Evolutionary conservation across 129 eudicot genomes (phyloP).

Genomic region (Saposhnikovia divaricata): DNA sequence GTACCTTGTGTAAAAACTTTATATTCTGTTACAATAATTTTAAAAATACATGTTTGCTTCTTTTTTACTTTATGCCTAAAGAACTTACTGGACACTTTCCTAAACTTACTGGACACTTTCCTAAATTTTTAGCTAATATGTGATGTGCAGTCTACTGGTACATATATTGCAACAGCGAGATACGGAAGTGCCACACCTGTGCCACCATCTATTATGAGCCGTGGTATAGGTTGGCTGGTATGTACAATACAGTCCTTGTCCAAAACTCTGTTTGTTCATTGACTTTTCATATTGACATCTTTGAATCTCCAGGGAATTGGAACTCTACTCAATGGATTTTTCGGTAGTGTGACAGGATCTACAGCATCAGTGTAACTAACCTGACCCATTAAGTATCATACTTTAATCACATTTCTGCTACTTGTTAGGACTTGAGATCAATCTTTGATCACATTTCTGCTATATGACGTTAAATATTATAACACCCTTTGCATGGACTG

Average conservation of each 20-base stretch:
- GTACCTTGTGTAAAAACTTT: not conserved
- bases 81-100: not conserved
- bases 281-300: not conserved
- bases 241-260: not conserved
- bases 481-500: not conserved
- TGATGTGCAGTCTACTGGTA: conserved; percentile 52
- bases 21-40: not conserved
- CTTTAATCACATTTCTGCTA: not conserved
- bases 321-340: conserved; percentile 43
- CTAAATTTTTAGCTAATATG: not conserved
- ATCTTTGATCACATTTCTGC: too few relatives aligned
- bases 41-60: not conserved
- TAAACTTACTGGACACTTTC: not conserved
- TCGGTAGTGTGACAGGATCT: conserved; percentile 54
- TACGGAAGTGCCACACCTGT: conserved; percentile 9
- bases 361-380: conserved; percentile 53
- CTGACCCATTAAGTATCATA: not conserved
- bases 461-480: not conserved
- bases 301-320: conserved; percentile 44
- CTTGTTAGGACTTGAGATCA: too few relatives aligned
- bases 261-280: not conserved
- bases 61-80: not conserved
- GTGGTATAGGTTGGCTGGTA: conserved; percentile 14
- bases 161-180: conserved; percentile 13
- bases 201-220: conserved; percentile 11